Percentiles rank a stretch among this genome's conserved stretches.
These are phyloP conservation scores for Crithidia mellificae DNA, from an alignment of 208 protist species.

Conservation along the genomic window DNA sequence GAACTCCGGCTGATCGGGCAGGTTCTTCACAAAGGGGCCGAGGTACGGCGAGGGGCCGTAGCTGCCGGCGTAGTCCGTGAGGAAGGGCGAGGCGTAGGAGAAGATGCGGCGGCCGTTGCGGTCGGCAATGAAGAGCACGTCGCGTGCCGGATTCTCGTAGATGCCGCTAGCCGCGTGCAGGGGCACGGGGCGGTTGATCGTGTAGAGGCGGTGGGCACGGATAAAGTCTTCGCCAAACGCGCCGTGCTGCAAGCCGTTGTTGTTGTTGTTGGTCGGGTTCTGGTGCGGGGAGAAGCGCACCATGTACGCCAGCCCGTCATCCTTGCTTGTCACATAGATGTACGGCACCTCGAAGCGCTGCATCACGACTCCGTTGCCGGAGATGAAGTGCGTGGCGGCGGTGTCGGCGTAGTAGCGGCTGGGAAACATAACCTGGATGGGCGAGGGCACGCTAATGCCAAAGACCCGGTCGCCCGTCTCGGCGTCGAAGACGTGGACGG, in stretches of 20 bases:
- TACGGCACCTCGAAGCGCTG: slow-evolving; percentile 59
- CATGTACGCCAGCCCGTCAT: slow-evolving; percentile 82
- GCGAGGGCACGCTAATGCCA: slow-evolving; percentile 67
- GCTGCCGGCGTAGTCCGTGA: slow-evolving; percentile 32
- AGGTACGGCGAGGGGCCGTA: slow-evolving; percentile 59
- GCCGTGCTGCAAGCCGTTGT: slow-evolving; percentile 33
- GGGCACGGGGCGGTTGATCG: slow-evolving; percentile 44
- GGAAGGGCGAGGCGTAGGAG: slow-evolving; percentile 74
- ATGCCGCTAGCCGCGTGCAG: slow-evolving; percentile 78
- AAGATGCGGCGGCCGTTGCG: slow-evolving; percentile 71
- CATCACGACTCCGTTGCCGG: slow-evolving; percentile 14
- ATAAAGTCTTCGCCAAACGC: slow-evolving; percentile 34
- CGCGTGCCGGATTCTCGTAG: slow-evolving; percentile 78
- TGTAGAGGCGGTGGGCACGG: slow-evolving; percentile 38
- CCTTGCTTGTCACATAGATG: slow-evolving; percentile 89
- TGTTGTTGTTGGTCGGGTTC: slow-evolving; percentile 18
- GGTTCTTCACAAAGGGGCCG: slow-evolving; percentile 63
- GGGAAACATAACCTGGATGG: slow-evolving; percentile 86
- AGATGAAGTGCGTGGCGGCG: slow-evolving; percentile 11
- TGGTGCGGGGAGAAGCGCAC: slow-evolving; percentile 57
- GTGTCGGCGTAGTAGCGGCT: slow-evolving; percentile 36
- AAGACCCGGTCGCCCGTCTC: slow-evolving; percentile 75
- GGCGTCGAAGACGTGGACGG: slow-evolving; percentile 76
- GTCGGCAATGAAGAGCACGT: slow-evolving; percentile 78
- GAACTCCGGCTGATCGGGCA: slow-evolving; percentile 89